Base-by-base conservation (phyloP, 2,329 filamentous ascomycete species). In the Ascochyta fabae region DNA sequence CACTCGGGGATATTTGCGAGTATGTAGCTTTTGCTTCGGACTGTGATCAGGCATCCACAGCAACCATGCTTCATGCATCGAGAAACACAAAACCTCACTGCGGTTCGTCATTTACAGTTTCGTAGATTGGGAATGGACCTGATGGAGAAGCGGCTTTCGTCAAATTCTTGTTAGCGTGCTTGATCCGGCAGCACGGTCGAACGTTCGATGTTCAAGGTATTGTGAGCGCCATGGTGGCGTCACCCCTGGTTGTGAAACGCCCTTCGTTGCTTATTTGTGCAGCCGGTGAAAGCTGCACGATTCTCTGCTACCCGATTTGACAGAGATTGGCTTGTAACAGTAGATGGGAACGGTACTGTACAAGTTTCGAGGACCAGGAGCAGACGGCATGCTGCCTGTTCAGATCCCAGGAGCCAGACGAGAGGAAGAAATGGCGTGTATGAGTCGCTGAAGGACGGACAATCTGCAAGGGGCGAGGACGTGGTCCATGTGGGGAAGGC, bases 181-280 rank as follows among this genome's bases (percentile, higher is more conserved):
- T 12, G n/a, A 16, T 22, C 40, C 26, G 27, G 13, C n/a, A 12
- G 13, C 15, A 7, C 12, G 45, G 45, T 48, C 15, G 9, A 26
- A 40, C 7, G 7, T 16, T 15, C 8, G 12, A n/a, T 22, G 19
- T 10, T 15, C 23, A 27, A 6, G 19, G 22, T 15, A 26, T 38
- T n/a, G 13, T 19, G 23, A 10, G 16, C 39, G 22, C 31, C 13
- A 39, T 22, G 5, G 39, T 29, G 41, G 53, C 53, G 41, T 45
- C 31, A 46, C 38, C 47, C 53, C 53, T 50, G 24, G 29, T 24
- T 42, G 41, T 42, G 19, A 15, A n/a, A 35, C 15, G n/a, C 16
- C 29, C 29, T 31, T 15, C 29, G 10, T 31, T 15, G 10, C 12
- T 15, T 31, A 4, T 31, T 31, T 12, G 12, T 15, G 29, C 29